Conservation (phyloP, 2,329 filamentous ascomycete genomes). For the Gremmenia infestans region DNA sequence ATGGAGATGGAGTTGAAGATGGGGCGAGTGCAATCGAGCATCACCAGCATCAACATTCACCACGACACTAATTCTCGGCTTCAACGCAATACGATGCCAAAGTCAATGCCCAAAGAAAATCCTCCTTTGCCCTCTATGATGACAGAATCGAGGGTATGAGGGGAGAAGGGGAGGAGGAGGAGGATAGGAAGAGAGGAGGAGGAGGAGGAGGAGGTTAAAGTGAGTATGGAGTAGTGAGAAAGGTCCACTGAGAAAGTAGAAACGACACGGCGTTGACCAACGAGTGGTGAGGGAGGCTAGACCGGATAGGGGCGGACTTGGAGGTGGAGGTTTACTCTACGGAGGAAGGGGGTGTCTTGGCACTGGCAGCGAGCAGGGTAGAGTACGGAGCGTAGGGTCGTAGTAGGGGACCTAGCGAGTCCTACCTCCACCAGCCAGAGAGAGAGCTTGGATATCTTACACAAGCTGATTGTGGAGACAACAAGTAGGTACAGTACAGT, state of each 20-base stretch:
- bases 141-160: conserved; percentile 14
- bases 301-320: neutral
- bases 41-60: conserved; percentile 7
- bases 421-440: too few relatives aligned
- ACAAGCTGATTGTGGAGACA: too few relatives aligned
- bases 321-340: neutral
- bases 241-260: conserved; percentile 7
- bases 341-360: neutral
- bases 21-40: conserved; percentile 9
- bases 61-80: neutral
- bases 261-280: neutral
- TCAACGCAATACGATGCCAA: conserved; percentile 24
- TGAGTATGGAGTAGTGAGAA: conserved; percentile 4
- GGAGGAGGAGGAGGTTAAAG: conserved; percentile 10
- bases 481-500: too few relatives aligned
- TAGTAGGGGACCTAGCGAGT: too few relatives aligned
- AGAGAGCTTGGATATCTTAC: too few relatives aligned
- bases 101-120: conserved; percentile 9
- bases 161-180: conserved; percentile 14
- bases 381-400: neutral
- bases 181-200: conserved; percentile 12
- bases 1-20: conserved; percentile 6
- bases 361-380: too few relatives aligned
- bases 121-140: conserved; percentile 18
- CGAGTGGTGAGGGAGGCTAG: conserved; percentile 4